Base-by-base conservation (phyloP, 805 yeast species). In the Zygosaccharomyces pseudorouxii region DNA sequence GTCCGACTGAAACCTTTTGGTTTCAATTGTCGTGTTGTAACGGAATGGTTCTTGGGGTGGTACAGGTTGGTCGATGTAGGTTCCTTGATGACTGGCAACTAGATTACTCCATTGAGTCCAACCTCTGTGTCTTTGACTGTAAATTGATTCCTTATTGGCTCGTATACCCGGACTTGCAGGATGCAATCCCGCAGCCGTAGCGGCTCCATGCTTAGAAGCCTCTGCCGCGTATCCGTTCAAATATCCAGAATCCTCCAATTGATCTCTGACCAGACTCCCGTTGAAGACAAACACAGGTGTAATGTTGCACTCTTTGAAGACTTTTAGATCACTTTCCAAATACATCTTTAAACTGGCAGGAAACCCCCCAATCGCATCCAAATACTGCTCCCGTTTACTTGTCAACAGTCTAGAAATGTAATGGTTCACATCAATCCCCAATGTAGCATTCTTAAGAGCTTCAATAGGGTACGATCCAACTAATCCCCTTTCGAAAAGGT, bases 381-480 rank as follows among this genome's bases (percentile, higher is more conserved):
- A 65, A 51, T 77, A 78, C 42, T 83, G 84, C 56, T 87, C 95
- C 48, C 80, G 81, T 54, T 81, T 81, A 55, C 72, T 72, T 4
- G 82, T 59, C 51, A 85, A 67, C 38, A 85, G 72, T 46, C 87
- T 69, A 22, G 85, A 72, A 33, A 88, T 66, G 59, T 88, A 89
- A 62, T 88, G 89, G 55, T 80, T 86, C 11, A 83, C 93, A 63
- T 89, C 96, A 39, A 89, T 85, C 48, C 96, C 96, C 45, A 89
- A 70, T 12, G 83, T 78, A 23, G 90, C 77, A 58, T 82, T 81
- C 48, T 73, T 78, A 49, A 89, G 71, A 3, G 80, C 69, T 31
- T 84, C 85, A 56, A 88, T 71, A 11, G 92, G 82, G 53, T 78
- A 69, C 16, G 81, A 72, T 43, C 76, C 73, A 42, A 81, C 82